phyloP scores from a whole-genome alignment of 2,329 filamentous ascomycete genomes.

The Penicillium brevicompactum region DNA sequence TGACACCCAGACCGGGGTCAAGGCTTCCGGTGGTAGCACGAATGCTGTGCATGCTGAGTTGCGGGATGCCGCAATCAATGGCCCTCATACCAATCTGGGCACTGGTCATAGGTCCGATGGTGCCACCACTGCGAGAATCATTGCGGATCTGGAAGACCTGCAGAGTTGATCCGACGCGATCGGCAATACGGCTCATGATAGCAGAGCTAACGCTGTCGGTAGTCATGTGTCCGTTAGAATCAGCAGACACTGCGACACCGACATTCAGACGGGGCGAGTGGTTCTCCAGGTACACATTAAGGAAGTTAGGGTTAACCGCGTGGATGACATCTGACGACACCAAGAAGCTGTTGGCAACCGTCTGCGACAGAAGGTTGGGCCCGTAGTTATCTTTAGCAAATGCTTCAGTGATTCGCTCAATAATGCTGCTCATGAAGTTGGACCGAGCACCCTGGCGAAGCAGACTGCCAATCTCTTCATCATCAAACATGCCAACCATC shows the following conservation, averaged over 20 bases:
- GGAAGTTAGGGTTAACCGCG: constrained; percentile 93
- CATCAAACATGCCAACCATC: constrained; percentile 90
- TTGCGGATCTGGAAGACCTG: constrained; percentile 96
- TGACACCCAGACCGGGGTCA: constrained; percentile 85
- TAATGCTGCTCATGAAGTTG: constrained; percentile 80
- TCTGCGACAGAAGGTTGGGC: constrained; percentile 69
- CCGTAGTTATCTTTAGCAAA: constrained; percentile 53
- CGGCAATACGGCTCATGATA: constrained; percentile 75
- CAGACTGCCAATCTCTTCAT: constrained; percentile 92
- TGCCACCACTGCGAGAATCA: constrained; percentile 84
- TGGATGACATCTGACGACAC: constrained; percentile 92
- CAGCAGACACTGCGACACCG: constrained; percentile 76
- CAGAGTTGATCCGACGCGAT: constrained; percentile 69
- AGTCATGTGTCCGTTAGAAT: constrained; percentile 94
- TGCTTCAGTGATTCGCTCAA: constrained; percentile 76
- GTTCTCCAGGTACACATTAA: constrained; percentile 76
- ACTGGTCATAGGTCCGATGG: constrained; percentile 89
- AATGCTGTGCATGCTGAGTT: constrained; percentile 92
- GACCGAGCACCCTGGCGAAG: constrained; percentile 86
- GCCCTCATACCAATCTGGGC: constrained; percentile 77
- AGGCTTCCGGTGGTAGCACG: constrained; percentile 82
- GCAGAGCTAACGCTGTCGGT: constrained; percentile 85
- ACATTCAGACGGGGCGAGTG: constrained; percentile 89
- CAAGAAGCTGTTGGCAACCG: constrained; percentile 89
- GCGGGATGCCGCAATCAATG: constrained; percentile 85